phyloP scores from a whole-genome alignment of 1,139 yeast species.

The Saccharomyces hybrid region DNA sequence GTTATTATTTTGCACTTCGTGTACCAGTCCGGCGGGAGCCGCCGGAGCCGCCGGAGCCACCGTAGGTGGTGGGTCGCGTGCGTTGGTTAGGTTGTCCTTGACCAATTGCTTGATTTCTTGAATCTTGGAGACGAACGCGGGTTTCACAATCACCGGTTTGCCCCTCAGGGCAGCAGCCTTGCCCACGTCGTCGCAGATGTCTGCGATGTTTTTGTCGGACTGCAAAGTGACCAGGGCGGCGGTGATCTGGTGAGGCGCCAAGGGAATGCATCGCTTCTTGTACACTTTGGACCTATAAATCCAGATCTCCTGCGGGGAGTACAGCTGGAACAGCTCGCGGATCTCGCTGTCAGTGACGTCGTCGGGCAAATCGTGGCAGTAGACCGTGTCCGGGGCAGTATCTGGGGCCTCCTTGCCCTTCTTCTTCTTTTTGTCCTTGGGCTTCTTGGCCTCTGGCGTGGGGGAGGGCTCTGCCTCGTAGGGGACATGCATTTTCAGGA shows the following conservation, averaged over 20 bases:
- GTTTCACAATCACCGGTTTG: constrained; percentile 32
- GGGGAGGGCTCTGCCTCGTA: constrained; percentile 31
- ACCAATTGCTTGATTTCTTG: constrained; percentile 39
- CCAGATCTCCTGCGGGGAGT: constrained; percentile 41
- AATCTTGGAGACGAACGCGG: constrained; percentile 39
- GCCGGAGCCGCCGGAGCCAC: constrained; percentile 5
- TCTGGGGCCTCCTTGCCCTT: neutral
- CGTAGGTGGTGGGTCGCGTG: neutral
- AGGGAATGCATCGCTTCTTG: constrained; percentile 26
- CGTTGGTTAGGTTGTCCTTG: constrained; percentile 8
- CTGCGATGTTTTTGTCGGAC: constrained; percentile 37
- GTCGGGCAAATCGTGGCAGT: constrained; percentile 41
- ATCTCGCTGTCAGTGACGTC: constrained; percentile 38
- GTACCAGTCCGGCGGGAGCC: neutral
- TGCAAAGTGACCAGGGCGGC: constrained; percentile 51
- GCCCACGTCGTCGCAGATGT: constrained; percentile 35
- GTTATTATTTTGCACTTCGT: neutral
- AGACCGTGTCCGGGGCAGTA: constrained; percentile 39
- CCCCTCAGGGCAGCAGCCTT: constrained; percentile 14
- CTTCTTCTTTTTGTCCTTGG: neutral
- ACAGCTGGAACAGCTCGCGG: constrained; percentile 39
- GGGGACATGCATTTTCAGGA: constrained; percentile 38
- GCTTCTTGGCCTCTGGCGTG: neutral
- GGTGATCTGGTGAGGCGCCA: constrained; percentile 30
- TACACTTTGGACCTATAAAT: constrained; percentile 37